Evolutionary conservation across 164 flowering plant species (phyloP), one percentile per base, ranked within the genome.

Genomic region (Stephania japonica): DNA sequence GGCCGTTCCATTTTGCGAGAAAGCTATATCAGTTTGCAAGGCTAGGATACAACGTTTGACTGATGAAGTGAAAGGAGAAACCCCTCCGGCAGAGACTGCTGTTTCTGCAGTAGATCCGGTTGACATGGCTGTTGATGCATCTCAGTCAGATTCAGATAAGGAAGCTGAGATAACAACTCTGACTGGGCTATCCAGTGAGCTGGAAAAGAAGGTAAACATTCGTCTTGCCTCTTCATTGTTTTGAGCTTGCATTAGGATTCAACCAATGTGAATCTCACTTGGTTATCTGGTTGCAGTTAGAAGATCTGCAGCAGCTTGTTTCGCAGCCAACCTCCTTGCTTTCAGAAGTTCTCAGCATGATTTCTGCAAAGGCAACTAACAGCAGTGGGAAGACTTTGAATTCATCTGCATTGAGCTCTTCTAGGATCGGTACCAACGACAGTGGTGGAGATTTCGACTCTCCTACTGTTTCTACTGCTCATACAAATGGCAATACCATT

Each of bases 1-100:
- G 75, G 97, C 95, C 72, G 82, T 93, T 74, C 88, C 93, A 27
- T 92, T 88, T 72, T 96, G 98, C 76, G 79, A 93, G 81, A 91
- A 83, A 77, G 97, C 97, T 61, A 84, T 92, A 72, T 88, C 95
- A 42, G 68, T 85, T 69, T 93, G 98, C 85, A 88, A 86, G 75
- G 84, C 92, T 38, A 80, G 91, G 69, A 67, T 88, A 50, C 77
- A 72, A 24, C 76, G 83, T 16, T 73, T 83, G 27, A 78, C 11
- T 41, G 74, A 75, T 42, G 96, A 92, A 81, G 69, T 83, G 41
- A 83, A 85, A 77, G 76, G 62, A 68, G 38, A 44, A 7, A 69
- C 84, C 13, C 84, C 53, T 21, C 72, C 84, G 68, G 74, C 75
- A 49, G 66, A 84, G 16, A 73, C 79, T 25, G 68, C 82, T 67